Base-by-base conservation (phyloP, 352 stramenopile species). In the Aphanomyces invadans region DNA sequence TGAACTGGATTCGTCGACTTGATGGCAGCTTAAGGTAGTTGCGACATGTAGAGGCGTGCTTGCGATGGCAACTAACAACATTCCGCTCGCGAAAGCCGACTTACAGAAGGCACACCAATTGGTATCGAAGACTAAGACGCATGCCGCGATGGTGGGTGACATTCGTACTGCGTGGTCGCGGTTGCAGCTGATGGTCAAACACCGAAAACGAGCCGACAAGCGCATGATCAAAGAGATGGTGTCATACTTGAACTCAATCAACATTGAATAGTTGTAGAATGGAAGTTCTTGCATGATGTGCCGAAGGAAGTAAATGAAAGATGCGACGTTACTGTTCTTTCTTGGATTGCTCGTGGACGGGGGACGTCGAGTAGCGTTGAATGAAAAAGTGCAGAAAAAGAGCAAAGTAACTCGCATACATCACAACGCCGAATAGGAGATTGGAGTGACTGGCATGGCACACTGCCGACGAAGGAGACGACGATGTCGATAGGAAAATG, bases 331-430 rank as follows among this genome's bases (percentile, higher is more conserved):
- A 42, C 36, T 42, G 36, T 7, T 7, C 7, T 15, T 42, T 42
- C 36, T 42, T 42, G 36, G 36, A 42, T n/a, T n/a, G n/a, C n/a
- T n/a, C n/a, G n/a, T n/a, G n/a, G 15, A 15, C 15, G 36, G 36
- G 7, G 36, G 36, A 15, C 15, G 36, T 42, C 7, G 7, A 77
- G 75, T 95, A 97, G 53, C 90, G 83, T 71, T 95, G 79, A 63
- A 96, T 72, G 69, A 92, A 92, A 70, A 97, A 97, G 71, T 96
- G 89, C 64, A 93, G 70, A 73, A 97, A 97, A 28, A 97, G 83
- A 33, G 86, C 86, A 42, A 97, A 90, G 76, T 97, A 97, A 71
- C 85, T 95, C 65, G 78, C 91, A 80, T 97, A 97, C 89, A 97
- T 97, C 71, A 97, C 78, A 59, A 92, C 81, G 21, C 86, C 90